Evolutionary conservation across 495 filamentous ascomycete genomes (phyloP).

Genomic region (Bacidia rubella): DNA sequence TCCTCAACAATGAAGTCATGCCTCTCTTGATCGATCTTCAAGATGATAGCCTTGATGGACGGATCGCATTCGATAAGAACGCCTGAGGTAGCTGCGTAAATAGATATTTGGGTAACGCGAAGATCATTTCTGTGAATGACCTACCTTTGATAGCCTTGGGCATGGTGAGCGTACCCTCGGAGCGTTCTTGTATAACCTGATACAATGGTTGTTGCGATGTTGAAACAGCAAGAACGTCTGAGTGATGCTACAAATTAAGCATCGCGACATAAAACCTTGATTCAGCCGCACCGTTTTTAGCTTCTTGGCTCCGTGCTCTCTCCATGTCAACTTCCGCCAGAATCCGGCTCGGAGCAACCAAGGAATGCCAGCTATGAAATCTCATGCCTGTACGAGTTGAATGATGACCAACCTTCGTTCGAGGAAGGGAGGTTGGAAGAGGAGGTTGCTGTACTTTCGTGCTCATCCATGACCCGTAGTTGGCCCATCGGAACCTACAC

Average conservation of each 20-base stretch:
- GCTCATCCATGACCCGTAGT: neutral
- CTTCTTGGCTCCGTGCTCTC: no score
- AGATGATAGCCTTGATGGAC: conserved; percentile 63
- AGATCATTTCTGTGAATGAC: neutral
- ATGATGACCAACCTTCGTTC: neutral
- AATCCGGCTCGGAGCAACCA: neutral
- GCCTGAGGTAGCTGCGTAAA: conserved; percentile 27
- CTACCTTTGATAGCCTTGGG: conserved; percentile 37
- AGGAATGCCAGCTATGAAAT: no score
- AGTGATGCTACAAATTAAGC: neutral
- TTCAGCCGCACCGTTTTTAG: neutral
- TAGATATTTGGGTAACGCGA: neutral
- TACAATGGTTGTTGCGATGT: neutral
- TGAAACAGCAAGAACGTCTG: neutral
- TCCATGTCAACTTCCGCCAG: neutral
- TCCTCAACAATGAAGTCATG: conserved; percentile 68
- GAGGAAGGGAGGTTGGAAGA: neutral
- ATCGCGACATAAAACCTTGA: neutral
- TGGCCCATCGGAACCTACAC: neutral
- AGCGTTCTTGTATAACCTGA: no score
- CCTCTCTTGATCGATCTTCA: conserved; percentile 52
- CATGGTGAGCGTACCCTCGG: no score
- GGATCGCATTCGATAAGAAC: conserved; percentile 67
- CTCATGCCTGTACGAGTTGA: neutral
- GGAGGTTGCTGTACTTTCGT: neutral